phyloP scores from a whole-genome alignment of 2,329 filamentous ascomycete genomes.

The Pezicula radicicola region DNA sequence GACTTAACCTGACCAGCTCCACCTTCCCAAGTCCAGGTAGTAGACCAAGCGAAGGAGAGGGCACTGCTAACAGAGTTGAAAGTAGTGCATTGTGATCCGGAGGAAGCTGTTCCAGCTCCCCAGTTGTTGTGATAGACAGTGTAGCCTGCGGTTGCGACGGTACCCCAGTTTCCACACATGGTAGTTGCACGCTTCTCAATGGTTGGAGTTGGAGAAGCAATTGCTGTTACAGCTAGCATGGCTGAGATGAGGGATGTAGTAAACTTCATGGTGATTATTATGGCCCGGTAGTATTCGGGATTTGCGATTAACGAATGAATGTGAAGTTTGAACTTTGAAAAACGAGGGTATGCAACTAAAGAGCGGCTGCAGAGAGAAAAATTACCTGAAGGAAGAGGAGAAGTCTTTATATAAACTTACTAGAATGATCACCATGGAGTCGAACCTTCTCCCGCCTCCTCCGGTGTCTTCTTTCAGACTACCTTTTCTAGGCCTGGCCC shows the following conservation, averaged over 20 bases:
- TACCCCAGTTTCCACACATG: slow-evolving; percentile 14
- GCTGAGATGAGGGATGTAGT: slow-evolving; percentile 19
- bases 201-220: slow-evolving; percentile 6
- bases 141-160: slow-evolving; percentile 24
- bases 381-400: too few species aligned
- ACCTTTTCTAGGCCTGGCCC: too few species aligned
- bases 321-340: too few species aligned
- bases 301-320: too few species aligned
- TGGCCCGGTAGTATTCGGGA: too few species aligned
- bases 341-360: too few species aligned
- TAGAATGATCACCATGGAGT: too few species aligned
- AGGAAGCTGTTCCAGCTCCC: slow-evolving; percentile 35
- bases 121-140: slow-evolving; percentile 42
- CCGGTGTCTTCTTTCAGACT: too few species aligned
- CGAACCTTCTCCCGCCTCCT: too few species aligned
- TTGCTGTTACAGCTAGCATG: slow-evolving; percentile 23
- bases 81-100: slow-evolving; percentile 43
- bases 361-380: too few species aligned
- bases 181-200: slow-evolving; percentile 28
- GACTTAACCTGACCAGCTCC: slow-evolving; percentile 21
- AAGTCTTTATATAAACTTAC: too few species aligned
- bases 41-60: slow-evolving; percentile 38
- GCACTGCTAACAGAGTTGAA: slow-evolving; percentile 33
- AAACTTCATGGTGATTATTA: slow-evolving; percentile 11
- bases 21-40: slow-evolving; percentile 39